phyloP scores from a whole-genome alignment of 2,329 filamentous ascomycete species.

The Venturia effusa region DNA sequence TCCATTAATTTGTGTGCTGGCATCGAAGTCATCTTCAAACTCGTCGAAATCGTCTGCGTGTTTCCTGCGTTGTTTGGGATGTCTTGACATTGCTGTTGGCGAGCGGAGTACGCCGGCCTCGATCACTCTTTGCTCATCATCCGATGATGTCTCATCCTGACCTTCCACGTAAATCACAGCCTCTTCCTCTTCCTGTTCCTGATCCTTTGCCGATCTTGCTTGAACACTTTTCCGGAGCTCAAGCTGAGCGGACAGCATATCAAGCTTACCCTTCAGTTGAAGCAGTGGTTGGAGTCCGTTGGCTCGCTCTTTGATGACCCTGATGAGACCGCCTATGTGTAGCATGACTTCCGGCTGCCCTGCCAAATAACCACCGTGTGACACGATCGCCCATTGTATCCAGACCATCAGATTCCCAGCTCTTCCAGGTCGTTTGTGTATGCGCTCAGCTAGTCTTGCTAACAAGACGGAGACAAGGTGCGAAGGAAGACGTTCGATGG shows the following conservation, averaged over 20 bases:
- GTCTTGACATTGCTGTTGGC: constrained; percentile 16
- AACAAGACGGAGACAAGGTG: constrained; percentile 69
- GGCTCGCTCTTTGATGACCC: constrained; percentile 78
- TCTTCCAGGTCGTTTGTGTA: constrained; percentile 78
- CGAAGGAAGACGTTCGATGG: constrained; percentile 83
- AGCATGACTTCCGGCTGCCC: constrained; percentile 74
- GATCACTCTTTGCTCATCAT: constrained; percentile 34
- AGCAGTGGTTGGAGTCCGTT: constrained; percentile 72
- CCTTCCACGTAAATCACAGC: constrained; percentile 81
- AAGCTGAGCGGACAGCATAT: constrained; percentile 87
- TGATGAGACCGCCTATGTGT: constrained; percentile 67
- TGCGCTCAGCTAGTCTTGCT: constrained; percentile 71
- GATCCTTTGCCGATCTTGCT: constrained; percentile 14
- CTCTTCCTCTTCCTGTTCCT: constrained; percentile 57
- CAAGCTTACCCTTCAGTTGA: constrained; percentile 85
- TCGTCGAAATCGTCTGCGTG: constrained; percentile 47
- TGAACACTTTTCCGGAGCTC: constrained; percentile 37
- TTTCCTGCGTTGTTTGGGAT: constrained; percentile 23
- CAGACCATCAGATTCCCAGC: constrained; percentile 86
- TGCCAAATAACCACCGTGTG: constrained; percentile 83
- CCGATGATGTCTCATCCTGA: constrained; percentile 44
- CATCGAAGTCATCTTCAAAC: constrained; percentile 29
- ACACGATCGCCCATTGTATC: constrained; percentile 90
- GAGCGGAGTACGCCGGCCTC: constrained; percentile 11
- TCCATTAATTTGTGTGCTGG: constrained; percentile 35